Base-by-base conservation (phyloP, 2,329 filamentous ascomycete species). In the Chalara sp. region DNA sequence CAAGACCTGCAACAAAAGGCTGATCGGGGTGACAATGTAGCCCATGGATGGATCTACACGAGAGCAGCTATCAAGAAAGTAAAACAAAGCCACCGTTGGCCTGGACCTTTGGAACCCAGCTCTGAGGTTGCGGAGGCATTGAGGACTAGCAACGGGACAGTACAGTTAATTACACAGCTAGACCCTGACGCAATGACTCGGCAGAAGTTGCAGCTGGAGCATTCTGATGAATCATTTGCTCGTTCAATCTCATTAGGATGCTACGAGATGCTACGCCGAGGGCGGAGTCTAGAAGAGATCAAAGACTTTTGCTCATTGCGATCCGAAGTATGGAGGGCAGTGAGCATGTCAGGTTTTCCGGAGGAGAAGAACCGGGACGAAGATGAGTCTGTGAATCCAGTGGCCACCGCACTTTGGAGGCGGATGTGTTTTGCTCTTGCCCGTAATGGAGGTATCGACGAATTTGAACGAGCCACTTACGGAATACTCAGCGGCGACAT, bases 41-140 rank as follows among this genome's bases (percentile, higher is more conserved):
- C 87, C 31, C 84, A 90, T 65, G 92, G 92, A 40, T 96, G 91
- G 88, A 80, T 96, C 56, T 89, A 96, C 66, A 96, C 93, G 0
- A 87, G 90, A 56, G 83, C 88, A 52, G 84, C 85, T 45, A 89
- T 99, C 68, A 99, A 99, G 72, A 80, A 87, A 51, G 83, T 89
- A 65, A 99, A 97, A 72, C 83, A 86, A 52, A 72, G 93, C 57
- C 80, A 87, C 53, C 79, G 81, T 31, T 84, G 80, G 74, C 78
- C 78, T 35, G 78, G 81, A 53, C 73, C 81, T 6, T 70, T 89
- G 28, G 84, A 88, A 51, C 82, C 81, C 2, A 78, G 79, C 39
- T 70, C 77, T 11, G 78, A 74, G 52, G 75, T 80, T 45, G 74
- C 76, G 28, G 72, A 75, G 47, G 78, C 76, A 4, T 75, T 82